These are phyloP conservation scores for Monilinia polystroma DNA, from an alignment of 2,329 filamentous ascomycete species.

Conservation along the genomic window DNA sequence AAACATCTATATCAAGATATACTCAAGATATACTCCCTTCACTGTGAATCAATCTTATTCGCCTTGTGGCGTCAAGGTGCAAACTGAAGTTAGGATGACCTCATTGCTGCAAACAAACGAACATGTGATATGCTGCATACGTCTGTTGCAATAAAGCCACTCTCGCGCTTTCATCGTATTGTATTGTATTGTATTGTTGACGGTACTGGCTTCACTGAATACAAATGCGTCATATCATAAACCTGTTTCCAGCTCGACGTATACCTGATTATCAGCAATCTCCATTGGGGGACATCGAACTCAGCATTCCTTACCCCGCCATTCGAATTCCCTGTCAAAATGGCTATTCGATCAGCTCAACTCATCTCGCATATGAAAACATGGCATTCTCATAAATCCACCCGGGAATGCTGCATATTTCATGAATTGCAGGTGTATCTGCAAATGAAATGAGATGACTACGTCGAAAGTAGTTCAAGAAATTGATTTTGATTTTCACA, in stretches of 20 bases:
- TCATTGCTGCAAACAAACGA: background rate
- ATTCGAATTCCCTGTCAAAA: background rate
- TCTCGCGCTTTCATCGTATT: background rate
- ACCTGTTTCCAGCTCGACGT: slow-evolving; percentile 13
- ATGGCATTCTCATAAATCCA: background rate
- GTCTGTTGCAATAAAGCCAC: background rate
- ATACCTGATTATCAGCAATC: background rate
- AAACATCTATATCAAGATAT: slow-evolving; percentile 6
- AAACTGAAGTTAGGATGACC: slow-evolving; percentile 9
- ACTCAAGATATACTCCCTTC: background rate
- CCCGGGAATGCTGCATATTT: background rate
- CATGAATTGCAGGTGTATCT: too few species aligned
- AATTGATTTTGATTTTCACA: slow-evolving; percentile 1
- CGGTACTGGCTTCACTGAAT: background rate
- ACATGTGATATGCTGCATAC: too few species aligned
- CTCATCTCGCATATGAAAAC: background rate
- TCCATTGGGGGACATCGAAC: background rate
- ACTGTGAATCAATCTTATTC: background rate
- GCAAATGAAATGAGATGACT: too few species aligned
- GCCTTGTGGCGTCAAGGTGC: slow-evolving; percentile 3
- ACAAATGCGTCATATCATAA: slow-evolving; percentile 11
- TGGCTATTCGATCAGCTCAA: background rate
- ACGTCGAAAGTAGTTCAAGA: too few species aligned
- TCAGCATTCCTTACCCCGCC: slow-evolving; percentile 4
- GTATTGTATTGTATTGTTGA: too few species aligned